These are phyloP conservation scores for Trichoderma parareesei DNA, from an alignment of 495 filamentous ascomycete genomes.

Conservation along the genomic window DNA sequence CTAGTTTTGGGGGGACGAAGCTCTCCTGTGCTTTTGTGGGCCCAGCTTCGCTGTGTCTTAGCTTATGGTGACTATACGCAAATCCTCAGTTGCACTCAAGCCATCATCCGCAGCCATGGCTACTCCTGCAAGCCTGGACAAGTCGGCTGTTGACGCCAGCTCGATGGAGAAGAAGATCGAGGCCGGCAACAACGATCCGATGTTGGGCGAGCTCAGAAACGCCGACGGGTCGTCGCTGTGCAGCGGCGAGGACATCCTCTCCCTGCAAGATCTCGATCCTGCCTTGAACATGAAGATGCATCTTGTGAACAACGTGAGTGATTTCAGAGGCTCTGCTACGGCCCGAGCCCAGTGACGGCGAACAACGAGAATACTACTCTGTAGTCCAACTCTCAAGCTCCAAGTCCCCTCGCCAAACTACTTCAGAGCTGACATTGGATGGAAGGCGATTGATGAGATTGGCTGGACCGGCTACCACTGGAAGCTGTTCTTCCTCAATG, in stretches of 20 bases:
- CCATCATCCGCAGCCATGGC: constrained; percentile 1
- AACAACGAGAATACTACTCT: background rate
- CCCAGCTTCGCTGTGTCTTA: background rate
- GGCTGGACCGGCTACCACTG: constrained; percentile 54
- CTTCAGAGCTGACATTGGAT: constrained; percentile 9
- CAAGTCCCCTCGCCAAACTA: background rate
- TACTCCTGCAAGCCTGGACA: background rate
- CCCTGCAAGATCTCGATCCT: constrained; percentile 48
- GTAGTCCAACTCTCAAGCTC: background rate
- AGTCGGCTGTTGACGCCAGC: constrained; percentile 3
- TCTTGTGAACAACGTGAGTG: constrained; percentile 57
- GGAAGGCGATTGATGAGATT: constrained; percentile 62
- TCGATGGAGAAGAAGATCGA: background rate
- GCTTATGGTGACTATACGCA: no score
- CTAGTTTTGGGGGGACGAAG: background rate
- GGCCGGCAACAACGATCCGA: background rate
- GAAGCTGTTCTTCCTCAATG: constrained; percentile 55
- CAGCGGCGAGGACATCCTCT: constrained; percentile 41
- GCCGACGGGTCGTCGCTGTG: constrained; percentile 17
- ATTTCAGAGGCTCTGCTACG: constrained; percentile 5
- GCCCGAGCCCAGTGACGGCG: background rate
- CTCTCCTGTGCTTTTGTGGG: background rate
- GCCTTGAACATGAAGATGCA: constrained; percentile 61
- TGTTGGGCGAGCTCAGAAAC: background rate
- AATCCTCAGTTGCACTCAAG: background rate